phyloP scores from a whole-genome alignment of 352 stramenopile species.

The Phytophthora sansomeana region DNA sequence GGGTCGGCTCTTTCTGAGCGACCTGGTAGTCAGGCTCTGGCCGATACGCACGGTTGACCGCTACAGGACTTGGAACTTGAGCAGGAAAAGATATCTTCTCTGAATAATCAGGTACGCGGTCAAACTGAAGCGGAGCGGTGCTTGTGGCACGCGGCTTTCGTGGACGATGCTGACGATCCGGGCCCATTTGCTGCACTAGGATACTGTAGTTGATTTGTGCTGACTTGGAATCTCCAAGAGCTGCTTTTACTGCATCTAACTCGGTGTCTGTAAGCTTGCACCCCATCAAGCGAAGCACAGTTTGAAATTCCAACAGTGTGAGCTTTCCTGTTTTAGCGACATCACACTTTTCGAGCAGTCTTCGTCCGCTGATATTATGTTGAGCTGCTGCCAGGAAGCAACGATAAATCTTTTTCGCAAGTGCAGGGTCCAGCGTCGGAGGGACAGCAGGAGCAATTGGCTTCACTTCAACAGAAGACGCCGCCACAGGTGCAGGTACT shows the following conservation, averaged over 20 bases:
- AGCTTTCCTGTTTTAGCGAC: constrained; percentile 55
- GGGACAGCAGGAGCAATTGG: constrained; percentile 16
- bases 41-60: constrained; percentile 16
- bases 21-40: constrained; percentile 1
- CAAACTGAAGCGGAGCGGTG: constrained; percentile 19
- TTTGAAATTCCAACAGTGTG: constrained; percentile 76
- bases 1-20: constrained; percentile 6
- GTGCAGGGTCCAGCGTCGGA: constrained; percentile 27
- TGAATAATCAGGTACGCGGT: constrained; percentile 17
- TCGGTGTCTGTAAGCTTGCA: constrained; percentile 64
- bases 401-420: constrained; percentile 72
- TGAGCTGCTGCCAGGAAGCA: constrained; percentile 76
- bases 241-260: constrained; percentile 56
- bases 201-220: constrained; percentile 59
- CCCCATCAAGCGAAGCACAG: constrained; percentile 79
- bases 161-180: constrained; percentile 32
- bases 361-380: constrained; percentile 76
- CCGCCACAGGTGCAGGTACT: background rate
- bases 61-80: constrained; percentile 26
- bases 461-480: constrained; percentile 35
- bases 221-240: constrained; percentile 53
- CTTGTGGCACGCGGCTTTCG: constrained; percentile 14
- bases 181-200: constrained; percentile 56
- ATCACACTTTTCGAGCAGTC: constrained; percentile 81
- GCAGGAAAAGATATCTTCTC: constrained; percentile 18